Base-by-base conservation (phyloP, 768 basidiomycete genomes). In the Tricholoma bakamatsutake region DNA sequence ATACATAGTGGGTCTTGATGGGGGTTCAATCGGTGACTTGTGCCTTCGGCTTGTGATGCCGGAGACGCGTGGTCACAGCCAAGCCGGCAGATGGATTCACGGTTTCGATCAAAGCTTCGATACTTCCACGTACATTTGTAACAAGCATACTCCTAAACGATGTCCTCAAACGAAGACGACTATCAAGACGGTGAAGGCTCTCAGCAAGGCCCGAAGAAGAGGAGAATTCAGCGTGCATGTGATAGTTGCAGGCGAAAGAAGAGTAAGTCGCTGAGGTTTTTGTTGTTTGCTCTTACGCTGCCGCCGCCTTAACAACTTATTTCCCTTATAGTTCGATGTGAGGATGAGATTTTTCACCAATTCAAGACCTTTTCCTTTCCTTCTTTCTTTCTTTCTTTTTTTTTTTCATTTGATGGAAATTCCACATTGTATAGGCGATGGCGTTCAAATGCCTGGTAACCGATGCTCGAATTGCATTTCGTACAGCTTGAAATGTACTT, bases 211-310 rank as follows among this genome's bases (percentile, higher is more conserved):
- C 67, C 69, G 17, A 90, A 91, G 75, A 89, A 88, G 66, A 71
- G 88, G 37, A 77, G 83, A 58, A 79, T 90, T 30, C 87, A 89
- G 68, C 72, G 90, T 28, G 90, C 90, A 6, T 93, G 91, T 65
- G 90, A 93, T 64, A 79, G 84, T 0, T 93, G 91, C 65, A 76
- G 91, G 35, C 76, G 88, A 55, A 93, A 92, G 77, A 94, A 94
- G 73, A 84, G 89, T 86, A 56, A 59, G 81, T 69, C 30, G 31
- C 6, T 48, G 12, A 2, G 2, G 49, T 55, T n/a, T 37, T 18
- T 27, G 11, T 8, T n/a, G 45, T 49, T 45, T 46, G 21, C 59
- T 60, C n/a, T n/a, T n/a, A n/a, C n/a, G n/a, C n/a, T n/a, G n/a
- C n/a, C n/a, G 55, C 51, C 57, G 43, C 31, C 28, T 31, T n/a